A percentile compares a stretch with the other conserved stretches of the same genome.
These are phyloP conservation scores for Clonostachys chloroleuca DNA, from an alignment of 2,329 filamentous ascomycete genomes.

Conservation along the genomic window DNA sequence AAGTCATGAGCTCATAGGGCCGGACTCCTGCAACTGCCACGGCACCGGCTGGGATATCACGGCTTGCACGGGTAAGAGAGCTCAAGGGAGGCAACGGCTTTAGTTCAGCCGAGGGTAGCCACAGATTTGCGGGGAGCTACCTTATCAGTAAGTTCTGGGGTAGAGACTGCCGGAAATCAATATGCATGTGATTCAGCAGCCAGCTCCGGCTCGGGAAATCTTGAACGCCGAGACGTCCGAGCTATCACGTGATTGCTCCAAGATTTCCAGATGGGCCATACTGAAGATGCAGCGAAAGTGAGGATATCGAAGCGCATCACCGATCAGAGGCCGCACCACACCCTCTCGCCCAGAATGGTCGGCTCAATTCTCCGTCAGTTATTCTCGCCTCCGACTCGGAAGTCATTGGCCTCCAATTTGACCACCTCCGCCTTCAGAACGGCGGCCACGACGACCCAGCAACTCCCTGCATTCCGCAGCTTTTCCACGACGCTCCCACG, in stretches of 20 bases:
- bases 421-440: slow-evolving; percentile 8
- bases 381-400: slow-evolving; percentile 22
- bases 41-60: no score
- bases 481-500: slow-evolving; percentile 55
- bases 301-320: neutral
- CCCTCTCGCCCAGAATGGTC: slow-evolving; percentile 19
- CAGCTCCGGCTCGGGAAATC: neutral
- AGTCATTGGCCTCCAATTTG: slow-evolving; percentile 8
- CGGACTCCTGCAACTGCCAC: no score
- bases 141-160: neutral
- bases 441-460: slow-evolving; percentile 11
- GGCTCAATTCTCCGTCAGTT: slow-evolving; percentile 26
- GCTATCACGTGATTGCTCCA: neutral
- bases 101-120: no score
- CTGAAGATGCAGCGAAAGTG: neutral
- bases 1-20: no score
- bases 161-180: neutral
- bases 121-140: slow-evolving; percentile 8
- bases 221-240: neutral
- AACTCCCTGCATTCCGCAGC: slow-evolving; percentile 26
- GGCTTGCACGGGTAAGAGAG: no score
- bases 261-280: neutral
- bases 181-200: no score
- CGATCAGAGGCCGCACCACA: neutral
- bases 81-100: no score